Percentiles rank a stretch among this genome's conserved stretches.
Evolutionary conservation across 805 yeast genomes (phyloP).

Genomic region (Wickerhamomyces queroliae): DNA sequence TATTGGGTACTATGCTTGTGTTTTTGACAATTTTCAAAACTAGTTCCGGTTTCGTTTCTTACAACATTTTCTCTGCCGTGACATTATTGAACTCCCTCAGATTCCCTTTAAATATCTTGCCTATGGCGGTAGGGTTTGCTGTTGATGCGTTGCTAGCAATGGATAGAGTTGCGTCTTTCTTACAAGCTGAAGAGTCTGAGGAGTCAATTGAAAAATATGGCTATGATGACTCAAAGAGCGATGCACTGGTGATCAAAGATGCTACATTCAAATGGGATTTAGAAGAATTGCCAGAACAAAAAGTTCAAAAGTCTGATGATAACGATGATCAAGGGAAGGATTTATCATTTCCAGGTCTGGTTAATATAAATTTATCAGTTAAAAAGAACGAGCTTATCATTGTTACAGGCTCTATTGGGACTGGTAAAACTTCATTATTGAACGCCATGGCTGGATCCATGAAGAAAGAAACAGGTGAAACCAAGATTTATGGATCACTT

Average conservation of each 20-base stretch:
- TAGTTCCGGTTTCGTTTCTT: slow-evolving; percentile 40
- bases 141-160: slow-evolving; percentile 59
- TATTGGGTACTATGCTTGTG: slow-evolving; percentile 63
- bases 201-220: slow-evolving; percentile 19
- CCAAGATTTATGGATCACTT: slow-evolving; percentile 47
- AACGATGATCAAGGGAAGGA: slow-evolving; percentile 2
- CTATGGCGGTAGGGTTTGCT: slow-evolving; percentile 56
- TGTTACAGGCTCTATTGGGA: slow-evolving; percentile 74
- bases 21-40: slow-evolving; percentile 37
- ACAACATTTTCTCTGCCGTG: slow-evolving; percentile 64
- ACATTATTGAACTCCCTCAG: slow-evolving; percentile 61
- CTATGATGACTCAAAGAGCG: slow-evolving; percentile 35
- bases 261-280: slow-evolving; percentile 55
- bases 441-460: slow-evolving; percentile 70
- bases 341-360: slow-evolving; percentile 33
- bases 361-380: slow-evolving; percentile 46
- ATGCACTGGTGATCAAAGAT: slow-evolving; percentile 36
- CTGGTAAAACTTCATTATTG: slow-evolving; percentile 74
- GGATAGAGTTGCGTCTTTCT: slow-evolving; percentile 40
- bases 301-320: not conserved
- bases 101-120: slow-evolving; percentile 57
- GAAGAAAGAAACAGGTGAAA: slow-evolving; percentile 46
- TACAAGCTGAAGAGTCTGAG: slow-evolving; percentile 36
- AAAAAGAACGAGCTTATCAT: slow-evolving; percentile 66
- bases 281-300: slow-evolving; percentile 15